A percentile compares a stretch with the other conserved stretches of the same genome.
Conservation (phyloP, 139 green algal genomes). For the Spirogloea muscicola region DNA sequence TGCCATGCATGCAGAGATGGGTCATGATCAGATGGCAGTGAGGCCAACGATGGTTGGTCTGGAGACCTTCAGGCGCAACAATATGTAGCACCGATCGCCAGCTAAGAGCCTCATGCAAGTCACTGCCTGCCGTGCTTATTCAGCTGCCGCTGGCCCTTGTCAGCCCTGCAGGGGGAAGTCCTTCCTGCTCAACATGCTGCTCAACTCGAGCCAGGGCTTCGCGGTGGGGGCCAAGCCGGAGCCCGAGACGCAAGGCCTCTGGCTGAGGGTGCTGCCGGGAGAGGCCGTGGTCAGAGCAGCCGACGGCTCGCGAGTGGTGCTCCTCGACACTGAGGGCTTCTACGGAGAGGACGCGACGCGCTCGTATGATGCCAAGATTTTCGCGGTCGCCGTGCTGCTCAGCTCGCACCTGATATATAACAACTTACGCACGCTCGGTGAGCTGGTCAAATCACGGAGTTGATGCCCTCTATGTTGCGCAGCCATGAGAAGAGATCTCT, state of each 20-base stretch:
- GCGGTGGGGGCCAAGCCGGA: constrained; percentile 6
- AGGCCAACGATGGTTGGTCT: background rate
- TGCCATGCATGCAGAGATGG: background rate
- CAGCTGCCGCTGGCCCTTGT: background rate
- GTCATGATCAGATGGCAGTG: background rate
- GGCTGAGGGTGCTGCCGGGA: constrained; percentile 2
- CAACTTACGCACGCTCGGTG: constrained; percentile 7
- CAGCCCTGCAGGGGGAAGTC: constrained; percentile 23
- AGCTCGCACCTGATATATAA: constrained; percentile 24
- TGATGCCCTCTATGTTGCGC: background rate
- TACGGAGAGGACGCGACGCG: constrained; percentile 6
- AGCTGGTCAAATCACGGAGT: background rate
- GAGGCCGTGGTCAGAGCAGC: background rate
- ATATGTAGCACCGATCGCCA: too few relatives aligned
- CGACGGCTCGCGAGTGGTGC: constrained; percentile 3
- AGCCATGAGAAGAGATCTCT: background rate
- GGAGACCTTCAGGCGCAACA: background rate
- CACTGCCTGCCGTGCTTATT: too few relatives aligned
- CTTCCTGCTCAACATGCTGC: constrained; percentile 36
- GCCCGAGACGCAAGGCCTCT: constrained; percentile 24
- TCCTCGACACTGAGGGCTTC: constrained; percentile 27
- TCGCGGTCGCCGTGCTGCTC: constrained; percentile 11
- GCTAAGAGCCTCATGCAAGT: too few relatives aligned
- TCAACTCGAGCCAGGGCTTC: constrained; percentile 25
- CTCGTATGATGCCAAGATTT: constrained; percentile 26